Evolutionary conservation across 2,329 filamentous ascomycete genomes (phyloP).

Genomic region (Aspergillus udagawae): DNA sequence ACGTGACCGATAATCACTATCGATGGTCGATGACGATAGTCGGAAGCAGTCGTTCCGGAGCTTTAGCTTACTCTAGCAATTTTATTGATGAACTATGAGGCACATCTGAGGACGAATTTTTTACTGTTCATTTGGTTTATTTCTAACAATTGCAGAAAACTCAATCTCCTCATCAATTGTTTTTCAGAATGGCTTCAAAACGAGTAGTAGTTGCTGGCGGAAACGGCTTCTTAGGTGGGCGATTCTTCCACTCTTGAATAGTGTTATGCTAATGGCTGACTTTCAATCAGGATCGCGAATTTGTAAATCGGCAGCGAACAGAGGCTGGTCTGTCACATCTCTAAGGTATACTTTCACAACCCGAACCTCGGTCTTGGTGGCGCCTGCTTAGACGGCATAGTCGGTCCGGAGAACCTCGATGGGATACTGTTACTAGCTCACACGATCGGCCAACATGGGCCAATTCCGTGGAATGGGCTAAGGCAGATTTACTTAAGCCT

Average conservation of each 20-base stretch:
- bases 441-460: constrained; percentile 73
- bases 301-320: constrained; percentile 79
- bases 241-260: background rate
- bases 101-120: background rate
- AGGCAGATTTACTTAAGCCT: constrained; percentile 81
- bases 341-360: constrained; percentile 63
- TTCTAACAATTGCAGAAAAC: background rate
- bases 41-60: background rate
- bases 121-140: background rate
- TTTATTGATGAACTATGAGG: background rate
- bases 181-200: constrained; percentile 56
- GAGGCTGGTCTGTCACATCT: constrained; percentile 89
- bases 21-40: background rate
- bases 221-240: constrained; percentile 78
- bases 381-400: constrained; percentile 43
- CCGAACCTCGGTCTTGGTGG: background rate
- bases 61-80: background rate
- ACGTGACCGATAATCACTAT: background rate
- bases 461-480: constrained; percentile 77
- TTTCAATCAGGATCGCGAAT: constrained; percentile 62
- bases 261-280: background rate
- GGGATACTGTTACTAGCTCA: constrained; percentile 73
- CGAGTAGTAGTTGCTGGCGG: constrained; percentile 88
- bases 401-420: constrained; percentile 84
- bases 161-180: background rate